Percentiles rank a stretch among this genome's conserved stretches.
Conservation (phyloP, 371 early-diverging fungal species). For the Lichtheimia ramosa region DNA sequence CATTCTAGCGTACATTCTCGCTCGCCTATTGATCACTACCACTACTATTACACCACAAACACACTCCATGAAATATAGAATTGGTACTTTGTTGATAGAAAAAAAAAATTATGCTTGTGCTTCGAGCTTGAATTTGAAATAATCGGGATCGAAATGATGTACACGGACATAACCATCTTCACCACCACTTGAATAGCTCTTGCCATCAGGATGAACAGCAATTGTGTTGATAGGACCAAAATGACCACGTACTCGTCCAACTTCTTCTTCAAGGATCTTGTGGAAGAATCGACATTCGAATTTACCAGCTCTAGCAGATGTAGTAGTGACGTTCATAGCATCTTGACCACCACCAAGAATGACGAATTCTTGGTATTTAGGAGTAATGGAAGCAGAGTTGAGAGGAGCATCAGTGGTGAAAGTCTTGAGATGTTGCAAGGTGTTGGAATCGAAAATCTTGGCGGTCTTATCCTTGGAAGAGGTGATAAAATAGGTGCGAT, state of each 20-base stretch:
- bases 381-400: conserved; percentile 95
- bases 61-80: too few relatives aligned
- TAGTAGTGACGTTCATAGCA: conserved; percentile 94
- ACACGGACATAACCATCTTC: conserved; percentile 98
- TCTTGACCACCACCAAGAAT: conserved; percentile 86
- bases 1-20: too few relatives aligned
- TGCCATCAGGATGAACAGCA: conserved; percentile 95
- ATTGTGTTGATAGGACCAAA: conserved; percentile 99
- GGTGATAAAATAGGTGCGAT: conserved; percentile 96
- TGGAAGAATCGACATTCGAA: conserved; percentile 99
- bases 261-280: conserved; percentile 94
- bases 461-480: conserved; percentile 96
- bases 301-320: conserved; percentile 93
- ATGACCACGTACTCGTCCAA: conserved; percentile 98
- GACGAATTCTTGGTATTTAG: conserved; percentile 77
- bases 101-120: conserved; percentile 19
- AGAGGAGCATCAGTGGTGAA: conserved; percentile 94
- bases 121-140: conserved; percentile 88
- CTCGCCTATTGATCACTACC: too few relatives aligned
- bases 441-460: conserved; percentile 86
- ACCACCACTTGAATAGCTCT: conserved; percentile 94
- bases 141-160: conserved; percentile 95
- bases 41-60: too few relatives aligned
- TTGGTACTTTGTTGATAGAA: too few relatives aligned
- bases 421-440: conserved; percentile 81